Percentiles rank a stretch among this genome's conserved stretches.
These are phyloP conservation scores for Bruguiera parviflora DNA, from an alignment of 345 rosid genomes.

Conservation along the genomic window DNA sequence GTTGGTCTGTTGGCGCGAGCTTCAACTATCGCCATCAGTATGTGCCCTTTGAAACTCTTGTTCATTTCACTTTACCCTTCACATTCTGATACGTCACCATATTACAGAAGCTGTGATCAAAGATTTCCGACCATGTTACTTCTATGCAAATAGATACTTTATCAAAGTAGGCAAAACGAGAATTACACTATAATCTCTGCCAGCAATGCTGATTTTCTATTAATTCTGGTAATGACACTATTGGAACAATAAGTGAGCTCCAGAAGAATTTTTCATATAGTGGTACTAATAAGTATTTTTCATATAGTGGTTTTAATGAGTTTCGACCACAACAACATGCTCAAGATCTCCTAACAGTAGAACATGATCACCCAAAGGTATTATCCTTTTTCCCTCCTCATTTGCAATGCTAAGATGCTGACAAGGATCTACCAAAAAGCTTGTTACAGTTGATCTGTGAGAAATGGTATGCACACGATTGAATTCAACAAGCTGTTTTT, in stretches of 20 bases:
- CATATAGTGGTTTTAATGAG: conserved; percentile 14
- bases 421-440: conserved; percentile 67
- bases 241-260: neutral
- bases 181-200: too few species aligned
- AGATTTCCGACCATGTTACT: too few species aligned
- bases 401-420: conserved; percentile 59
- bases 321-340: conserved; percentile 47
- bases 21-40: too few species aligned
- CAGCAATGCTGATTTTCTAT: too few species aligned
- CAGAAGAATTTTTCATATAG: neutral
- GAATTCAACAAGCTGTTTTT: conserved; percentile 70
- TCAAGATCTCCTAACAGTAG: conserved; percentile 55
- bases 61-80: too few species aligned
- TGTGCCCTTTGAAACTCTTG: too few species aligned
- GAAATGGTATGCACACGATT: conserved; percentile 61
- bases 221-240: neutral
- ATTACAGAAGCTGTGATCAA: too few species aligned
- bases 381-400: conserved; percentile 50
- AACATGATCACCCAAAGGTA: conserved; percentile 58
- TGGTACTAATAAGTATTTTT: conserved; percentile 17
- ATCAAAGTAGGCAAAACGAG: too few species aligned
- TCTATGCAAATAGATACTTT: too few species aligned
- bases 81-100: too few species aligned
- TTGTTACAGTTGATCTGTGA: conserved; percentile 34
- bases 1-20: too few species aligned